Evolutionary conservation across 2,329 filamentous ascomycete species (phyloP), one percentile per base, ranked within the genome.

Genomic region (Fusarium sp.): DNA sequence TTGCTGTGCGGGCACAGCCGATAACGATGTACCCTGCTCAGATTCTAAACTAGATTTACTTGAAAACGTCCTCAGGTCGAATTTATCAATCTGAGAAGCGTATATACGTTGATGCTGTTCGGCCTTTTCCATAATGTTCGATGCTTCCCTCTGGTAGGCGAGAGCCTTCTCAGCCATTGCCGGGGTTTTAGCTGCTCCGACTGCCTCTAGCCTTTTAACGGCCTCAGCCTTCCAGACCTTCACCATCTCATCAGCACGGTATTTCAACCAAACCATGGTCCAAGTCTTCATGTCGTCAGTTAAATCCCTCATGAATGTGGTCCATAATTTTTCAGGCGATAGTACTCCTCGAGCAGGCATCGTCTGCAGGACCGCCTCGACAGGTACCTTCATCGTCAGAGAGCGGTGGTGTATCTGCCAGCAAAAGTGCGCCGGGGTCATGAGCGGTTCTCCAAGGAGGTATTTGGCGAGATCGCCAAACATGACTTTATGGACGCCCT

Each of bases 1-100:
- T 27, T 43, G 34, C 55, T 58, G 36, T 58, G 47, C 18, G 46
- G 46, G 16, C 56, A 16, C 27, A 51, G 37, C 28, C 39, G 30
- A 18, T 13, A 31, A 47, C 48, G 9, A 53, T 48, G 2, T 60
- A 54, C 48, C 47, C 41, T 54, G 18, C 39, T 37, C 46, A 57
- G 31, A 57, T 27, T 57, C 31, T 48, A 40, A 58, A 50, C 43
- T 41, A 34, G 43, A 15, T 30, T 40, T 58, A 48, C 54, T 58
- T 4, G 13, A 50, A 58, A 58, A 58, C 54, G 18, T 8, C 43
- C n/a, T 31, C 16, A 10, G 34, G 18, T 48, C 10, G 34, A 58
- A 58, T 48, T 15, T 13, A 34, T 58, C 54, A 58, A 58, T 27
- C 27, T 7, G 13, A 41, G 11, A 13, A 48, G 18, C 54, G 43